phyloP scores from a whole-genome alignment of 352 stramenopile genomes.

The Aphanomyces cochlioides region DNA sequence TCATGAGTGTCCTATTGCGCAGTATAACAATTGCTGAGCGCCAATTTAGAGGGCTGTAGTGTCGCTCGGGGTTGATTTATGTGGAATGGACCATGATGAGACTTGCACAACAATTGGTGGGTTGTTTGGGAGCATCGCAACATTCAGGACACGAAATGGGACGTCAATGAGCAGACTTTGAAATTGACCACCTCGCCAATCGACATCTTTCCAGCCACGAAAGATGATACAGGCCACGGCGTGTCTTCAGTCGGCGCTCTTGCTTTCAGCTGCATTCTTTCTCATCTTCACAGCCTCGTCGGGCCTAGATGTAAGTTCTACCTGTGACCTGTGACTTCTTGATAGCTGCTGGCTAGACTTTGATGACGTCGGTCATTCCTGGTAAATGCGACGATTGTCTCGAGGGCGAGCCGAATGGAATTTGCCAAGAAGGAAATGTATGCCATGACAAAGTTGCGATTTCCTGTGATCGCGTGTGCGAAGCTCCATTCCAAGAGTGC shows the following conservation, averaged over 20 bases:
- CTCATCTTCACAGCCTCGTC: slow-evolving; percentile 5
- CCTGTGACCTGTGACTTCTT: neutral
- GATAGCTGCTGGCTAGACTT: neutral
- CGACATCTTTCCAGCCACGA: too few relatives aligned
- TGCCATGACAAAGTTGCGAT: neutral
- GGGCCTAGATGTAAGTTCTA: neutral
- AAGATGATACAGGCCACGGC: neutral
- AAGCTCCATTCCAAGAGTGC: slow-evolving; percentile 5
- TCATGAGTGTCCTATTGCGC: too few relatives aligned
- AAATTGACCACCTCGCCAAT: too few relatives aligned
- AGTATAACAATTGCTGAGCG: too few relatives aligned
- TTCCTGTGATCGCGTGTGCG: slow-evolving; percentile 3
- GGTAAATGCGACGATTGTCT: neutral
- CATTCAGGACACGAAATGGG: too few relatives aligned
- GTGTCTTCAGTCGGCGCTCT: neutral
- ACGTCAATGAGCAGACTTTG: too few relatives aligned
- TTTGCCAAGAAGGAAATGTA: neutral
- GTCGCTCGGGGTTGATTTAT: too few relatives aligned
- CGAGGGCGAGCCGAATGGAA: neutral
- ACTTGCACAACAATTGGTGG: too few relatives aligned
- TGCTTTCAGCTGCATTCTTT: neutral
- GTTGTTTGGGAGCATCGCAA: too few relatives aligned
- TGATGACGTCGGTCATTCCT: slow-evolving; percentile 12
- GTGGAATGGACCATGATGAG: too few relatives aligned
- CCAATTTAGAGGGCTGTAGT: too few relatives aligned